These are phyloP conservation scores for Circinella minor DNA, from an alignment of 371 early-diverging fungal species.

Conservation along the genomic window DNA sequence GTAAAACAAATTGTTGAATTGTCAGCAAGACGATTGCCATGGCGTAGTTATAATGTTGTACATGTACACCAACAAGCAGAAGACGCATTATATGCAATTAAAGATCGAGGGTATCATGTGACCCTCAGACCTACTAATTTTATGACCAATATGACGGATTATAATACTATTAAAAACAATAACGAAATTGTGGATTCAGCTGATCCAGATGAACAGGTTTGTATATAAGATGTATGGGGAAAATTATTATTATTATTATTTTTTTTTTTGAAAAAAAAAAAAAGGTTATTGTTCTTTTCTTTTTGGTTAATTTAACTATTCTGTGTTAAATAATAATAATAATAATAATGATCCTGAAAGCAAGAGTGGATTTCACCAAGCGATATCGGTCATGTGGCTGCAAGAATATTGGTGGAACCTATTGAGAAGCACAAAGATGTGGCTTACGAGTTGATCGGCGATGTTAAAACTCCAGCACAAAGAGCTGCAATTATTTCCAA, in stretches of 20 bases:
- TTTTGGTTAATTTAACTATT: too few species aligned
- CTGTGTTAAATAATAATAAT: too few species aligned
- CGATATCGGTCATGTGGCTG: constrained; percentile 25
- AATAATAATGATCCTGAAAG: too few species aligned
- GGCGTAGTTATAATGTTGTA: constrained; percentile 10
- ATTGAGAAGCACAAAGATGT: constrained; percentile 22
- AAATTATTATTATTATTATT: too few species aligned
- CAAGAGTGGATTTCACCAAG: constrained; percentile 21
- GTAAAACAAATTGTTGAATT: constrained; percentile 41
- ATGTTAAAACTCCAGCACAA: constrained; percentile 13
- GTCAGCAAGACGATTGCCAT: constrained; percentile 21
- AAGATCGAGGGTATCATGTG: constrained; percentile 26
- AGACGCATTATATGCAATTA: constrained; percentile 23
- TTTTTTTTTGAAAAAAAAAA: too few species aligned
- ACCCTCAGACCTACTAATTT: constrained; percentile 19
- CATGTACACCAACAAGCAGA: constrained; percentile 2
- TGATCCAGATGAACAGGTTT: constrained; percentile 10
- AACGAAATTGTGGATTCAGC: constrained; percentile 6
- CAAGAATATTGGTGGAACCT: constrained; percentile 15
- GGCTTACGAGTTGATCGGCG: constrained; percentile 23
- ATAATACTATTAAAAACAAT: constrained; percentile 6
- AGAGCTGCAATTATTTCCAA: constrained; percentile 17
- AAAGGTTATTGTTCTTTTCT: too few species aligned
- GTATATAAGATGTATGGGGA: too few species aligned
- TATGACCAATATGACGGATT: constrained; percentile 22